A percentile compares a stretch with the other conserved stretches of the same genome.
phyloP scores from a whole-genome alignment of 2,329 filamentous ascomycete species.

The Colletotrichum tofieldiae region DNA sequence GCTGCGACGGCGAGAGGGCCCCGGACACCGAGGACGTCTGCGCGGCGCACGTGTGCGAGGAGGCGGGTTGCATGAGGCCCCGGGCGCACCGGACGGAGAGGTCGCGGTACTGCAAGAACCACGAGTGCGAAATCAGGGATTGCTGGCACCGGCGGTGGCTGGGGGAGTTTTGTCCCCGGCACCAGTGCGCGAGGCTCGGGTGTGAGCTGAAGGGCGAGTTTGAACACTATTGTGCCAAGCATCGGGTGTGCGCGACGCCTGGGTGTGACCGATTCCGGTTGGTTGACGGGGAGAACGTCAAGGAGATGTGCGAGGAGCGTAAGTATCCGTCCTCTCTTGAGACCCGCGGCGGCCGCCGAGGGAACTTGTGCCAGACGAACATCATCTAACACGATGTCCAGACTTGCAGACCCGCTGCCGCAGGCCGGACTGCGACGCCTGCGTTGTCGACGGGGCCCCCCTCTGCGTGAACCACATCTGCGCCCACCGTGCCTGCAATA shows the following conservation, averaged over 20 bases:
- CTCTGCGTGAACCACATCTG: slow-evolving; percentile 48
- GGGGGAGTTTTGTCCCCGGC: slow-evolving; percentile 46
- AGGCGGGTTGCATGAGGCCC: slow-evolving; percentile 47
- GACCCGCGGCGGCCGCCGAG: not conserved
- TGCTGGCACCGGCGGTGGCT: slow-evolving; percentile 46
- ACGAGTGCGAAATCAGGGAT: slow-evolving; percentile 46
- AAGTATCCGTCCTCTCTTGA: slow-evolving; percentile 29
- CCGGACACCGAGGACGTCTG: slow-evolving; percentile 44
- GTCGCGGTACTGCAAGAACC: slow-evolving; percentile 45
- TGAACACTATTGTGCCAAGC: slow-evolving; percentile 46
- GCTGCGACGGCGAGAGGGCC: slow-evolving; percentile 47
- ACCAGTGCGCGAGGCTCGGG: slow-evolving; percentile 48
- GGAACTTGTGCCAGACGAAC: not conserved
- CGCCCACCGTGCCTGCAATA: slow-evolving; percentile 44
- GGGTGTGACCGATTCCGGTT: slow-evolving; percentile 36
- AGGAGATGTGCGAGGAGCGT: slow-evolving; percentile 47
- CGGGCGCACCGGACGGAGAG: slow-evolving; percentile 20
- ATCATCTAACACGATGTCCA: not conserved
- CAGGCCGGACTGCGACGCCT: slow-evolving; percentile 27
- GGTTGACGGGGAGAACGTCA: slow-evolving; percentile 39
- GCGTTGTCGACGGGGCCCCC: slow-evolving; percentile 30
- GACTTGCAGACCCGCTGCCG: slow-evolving; percentile 33
- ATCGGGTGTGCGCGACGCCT: slow-evolving; percentile 40
- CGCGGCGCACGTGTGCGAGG: slow-evolving; percentile 43
- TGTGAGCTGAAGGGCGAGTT: slow-evolving; percentile 46